phyloP scores from a whole-genome alignment of 306 rosid genomes.

The Malus sylvestris region DNA sequence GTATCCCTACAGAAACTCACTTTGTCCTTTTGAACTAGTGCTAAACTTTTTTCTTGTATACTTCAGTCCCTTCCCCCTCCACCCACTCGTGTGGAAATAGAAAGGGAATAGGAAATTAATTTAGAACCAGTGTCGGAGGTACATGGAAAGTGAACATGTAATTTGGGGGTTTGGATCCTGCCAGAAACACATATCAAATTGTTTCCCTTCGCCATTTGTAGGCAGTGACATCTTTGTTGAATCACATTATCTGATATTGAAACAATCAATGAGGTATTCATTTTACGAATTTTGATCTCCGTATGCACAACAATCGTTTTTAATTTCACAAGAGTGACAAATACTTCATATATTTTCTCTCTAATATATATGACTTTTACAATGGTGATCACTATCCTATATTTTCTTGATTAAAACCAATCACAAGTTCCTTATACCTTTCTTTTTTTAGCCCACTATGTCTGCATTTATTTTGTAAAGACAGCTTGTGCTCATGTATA shows the following conservation, averaged over 20 bases:
- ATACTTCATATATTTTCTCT: not conserved
- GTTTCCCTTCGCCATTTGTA: not conserved
- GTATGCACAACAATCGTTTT: not conserved
- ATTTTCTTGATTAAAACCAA: not conserved
- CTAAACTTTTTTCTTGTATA: not conserved
- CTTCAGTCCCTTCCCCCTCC: not conserved
- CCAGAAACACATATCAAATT: not conserved
- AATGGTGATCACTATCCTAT: not conserved
- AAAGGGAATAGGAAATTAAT: not conserved
- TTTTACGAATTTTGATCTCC: not conserved
- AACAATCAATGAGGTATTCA: not conserved
- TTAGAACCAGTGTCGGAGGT: not conserved
- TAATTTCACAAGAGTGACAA: not conserved
- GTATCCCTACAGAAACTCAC: conserved; percentile 27
- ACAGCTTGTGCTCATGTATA: not conserved
- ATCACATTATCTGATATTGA: not conserved
- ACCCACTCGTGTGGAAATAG: not conserved
- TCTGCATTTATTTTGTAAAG: not conserved
- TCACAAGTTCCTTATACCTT: not conserved
- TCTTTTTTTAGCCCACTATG: not conserved
- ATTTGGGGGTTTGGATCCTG: not conserved
- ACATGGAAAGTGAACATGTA: not conserved
- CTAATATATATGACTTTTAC: not conserved
- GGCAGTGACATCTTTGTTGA: not conserved
- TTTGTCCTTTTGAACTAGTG: not conserved